Conservation (phyloP, 306 rosid genomes). For the Casuarina equisetifolia region DNA sequence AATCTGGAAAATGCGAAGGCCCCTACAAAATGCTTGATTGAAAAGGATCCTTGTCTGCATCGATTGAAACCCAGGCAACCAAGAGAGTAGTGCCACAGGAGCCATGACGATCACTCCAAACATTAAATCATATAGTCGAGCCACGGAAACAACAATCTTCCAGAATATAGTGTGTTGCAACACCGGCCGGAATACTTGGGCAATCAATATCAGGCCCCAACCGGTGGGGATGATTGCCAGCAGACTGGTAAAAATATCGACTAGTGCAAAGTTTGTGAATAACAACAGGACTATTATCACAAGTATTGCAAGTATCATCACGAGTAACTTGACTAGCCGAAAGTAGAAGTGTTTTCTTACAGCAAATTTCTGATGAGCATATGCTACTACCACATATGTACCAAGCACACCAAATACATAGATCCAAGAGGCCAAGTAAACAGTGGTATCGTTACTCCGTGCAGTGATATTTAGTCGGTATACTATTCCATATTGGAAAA, state of each 20-base stretch:
- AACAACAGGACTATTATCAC: constrained; percentile 56
- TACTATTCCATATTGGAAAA: constrained; percentile 26
- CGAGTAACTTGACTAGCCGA: constrained; percentile 67
- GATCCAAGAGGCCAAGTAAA: constrained; percentile 80
- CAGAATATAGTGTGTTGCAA: constrained; percentile 37
- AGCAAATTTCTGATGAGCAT: constrained; percentile 56
- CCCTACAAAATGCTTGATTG: constrained; percentile 26
- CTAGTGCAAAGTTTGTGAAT: constrained; percentile 58
- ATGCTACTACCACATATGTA: constrained; percentile 52
- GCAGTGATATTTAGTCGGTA: constrained; percentile 73
- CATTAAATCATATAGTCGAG: too few species aligned
- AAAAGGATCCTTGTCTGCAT: constrained; percentile 90
- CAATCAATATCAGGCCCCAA: constrained; percentile 78
- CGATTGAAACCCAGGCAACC: constrained; percentile 88
- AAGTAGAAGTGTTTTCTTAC: constrained; percentile 72
- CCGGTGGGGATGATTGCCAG: constrained; percentile 87
- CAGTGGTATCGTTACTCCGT: constrained; percentile 58
- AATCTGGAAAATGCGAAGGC: constrained; percentile 72
- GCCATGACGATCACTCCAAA: too few species aligned
- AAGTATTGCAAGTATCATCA: constrained; percentile 47
- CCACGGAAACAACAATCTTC: too few species aligned
- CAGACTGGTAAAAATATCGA: constrained; percentile 72
- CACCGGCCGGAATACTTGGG: constrained; percentile 67
- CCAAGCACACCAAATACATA: constrained; percentile 53
- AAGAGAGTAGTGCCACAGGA: constrained; percentile 31